A percentile compares a stretch with the other conserved stretches of the same genome.
phyloP scores from a whole-genome alignment of 2,329 filamentous ascomycete species.

The Gremmenia infestans region DNA sequence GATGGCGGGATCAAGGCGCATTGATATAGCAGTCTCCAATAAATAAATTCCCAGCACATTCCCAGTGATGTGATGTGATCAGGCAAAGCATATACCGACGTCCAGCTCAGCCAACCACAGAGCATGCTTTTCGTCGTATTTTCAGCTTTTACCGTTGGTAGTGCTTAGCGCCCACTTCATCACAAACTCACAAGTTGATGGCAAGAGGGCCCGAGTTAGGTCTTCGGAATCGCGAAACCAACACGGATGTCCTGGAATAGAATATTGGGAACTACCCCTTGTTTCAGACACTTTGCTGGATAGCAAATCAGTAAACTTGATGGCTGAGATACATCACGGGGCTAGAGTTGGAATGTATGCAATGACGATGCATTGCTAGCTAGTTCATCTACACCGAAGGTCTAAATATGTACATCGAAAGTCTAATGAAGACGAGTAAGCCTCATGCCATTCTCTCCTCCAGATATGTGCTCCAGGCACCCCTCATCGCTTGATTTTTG shows the following conservation, averaged over 20 bases:
- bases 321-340: not conserved
- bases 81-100: not conserved
- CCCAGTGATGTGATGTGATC: not conserved
- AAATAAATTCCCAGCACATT: not conserved
- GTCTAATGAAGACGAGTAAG: not conserved
- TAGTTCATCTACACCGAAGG: not conserved
- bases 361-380: not conserved
- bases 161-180: not conserved
- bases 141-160: not conserved
- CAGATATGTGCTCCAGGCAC: constrained; percentile 16
- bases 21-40: too few species aligned
- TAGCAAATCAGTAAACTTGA: not conserved
- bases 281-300: not conserved
- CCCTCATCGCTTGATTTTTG: constrained; percentile 9
- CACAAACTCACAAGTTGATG: not conserved
- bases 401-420: not conserved
- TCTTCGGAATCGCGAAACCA: too few species aligned
- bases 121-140: not conserved
- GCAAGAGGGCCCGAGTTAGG: not conserved
- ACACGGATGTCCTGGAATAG: too few species aligned
- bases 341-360: not conserved
- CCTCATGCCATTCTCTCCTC: not conserved
- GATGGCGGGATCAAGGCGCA: too few species aligned
- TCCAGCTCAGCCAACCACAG: not conserved
- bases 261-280: not conserved